A percentile compares a stretch with the other conserved stretches of the same genome.
Conservation (phyloP, 78 protist genomes). For the Speleostelium caveatum region DNA sequence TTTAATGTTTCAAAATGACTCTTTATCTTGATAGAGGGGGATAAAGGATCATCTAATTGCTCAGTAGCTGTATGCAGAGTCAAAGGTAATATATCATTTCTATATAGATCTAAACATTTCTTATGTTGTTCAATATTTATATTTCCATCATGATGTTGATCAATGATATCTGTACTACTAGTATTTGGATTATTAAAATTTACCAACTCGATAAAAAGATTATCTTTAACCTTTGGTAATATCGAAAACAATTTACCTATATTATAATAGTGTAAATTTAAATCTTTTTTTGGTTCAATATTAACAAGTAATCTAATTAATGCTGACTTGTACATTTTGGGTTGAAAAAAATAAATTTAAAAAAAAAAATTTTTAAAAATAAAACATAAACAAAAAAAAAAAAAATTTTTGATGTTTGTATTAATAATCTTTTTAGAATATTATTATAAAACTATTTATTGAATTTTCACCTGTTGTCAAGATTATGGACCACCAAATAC, state of each 20-base stretch:
- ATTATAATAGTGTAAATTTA: constrained; percentile 39
- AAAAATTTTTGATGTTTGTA: too few relatives aligned
- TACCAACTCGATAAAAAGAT: constrained; percentile 29
- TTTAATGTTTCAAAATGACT: constrained; percentile 3
- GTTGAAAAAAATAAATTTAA: background rate
- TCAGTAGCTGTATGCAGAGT: background rate
- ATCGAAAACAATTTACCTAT: constrained; percentile 21
- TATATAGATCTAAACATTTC: background rate
- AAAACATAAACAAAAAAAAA: too few relatives aligned
- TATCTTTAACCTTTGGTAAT: constrained; percentile 20
- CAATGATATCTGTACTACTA: background rate
- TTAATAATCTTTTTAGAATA: too few relatives aligned
- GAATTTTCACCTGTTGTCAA: too few relatives aligned
- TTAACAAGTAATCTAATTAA: constrained; percentile 35
- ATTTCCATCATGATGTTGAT: background rate
- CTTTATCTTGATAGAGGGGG: background rate
- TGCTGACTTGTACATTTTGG: constrained; percentile 47
- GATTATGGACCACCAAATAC: too few relatives aligned
- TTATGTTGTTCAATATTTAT: background rate
- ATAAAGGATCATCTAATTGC: background rate
- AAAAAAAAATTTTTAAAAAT: background rate
- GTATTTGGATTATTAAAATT: background rate
- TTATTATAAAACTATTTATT: too few relatives aligned
- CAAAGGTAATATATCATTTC: background rate
- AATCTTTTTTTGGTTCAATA: constrained; percentile 28